A percentile compares a stretch with the other conserved stretches of the same genome.
phyloP scores from a whole-genome alignment of 352 stramenopile species.

The Chrysophaeum taylorii region DNA sequence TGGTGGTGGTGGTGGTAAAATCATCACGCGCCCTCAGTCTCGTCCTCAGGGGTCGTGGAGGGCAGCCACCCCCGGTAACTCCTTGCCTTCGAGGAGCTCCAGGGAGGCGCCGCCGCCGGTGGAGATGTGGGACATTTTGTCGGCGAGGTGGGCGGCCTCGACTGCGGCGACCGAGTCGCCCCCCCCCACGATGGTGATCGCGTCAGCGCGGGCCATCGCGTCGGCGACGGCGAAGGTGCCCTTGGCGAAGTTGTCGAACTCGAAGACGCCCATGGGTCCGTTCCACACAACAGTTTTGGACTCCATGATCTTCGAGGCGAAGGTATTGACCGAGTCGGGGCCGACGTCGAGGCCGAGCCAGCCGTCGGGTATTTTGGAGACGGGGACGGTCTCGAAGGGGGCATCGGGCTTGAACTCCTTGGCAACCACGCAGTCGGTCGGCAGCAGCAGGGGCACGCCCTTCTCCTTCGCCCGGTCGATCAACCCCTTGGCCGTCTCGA shows the following conservation, averaged over 20 bases:
- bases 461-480: conserved; percentile 94
- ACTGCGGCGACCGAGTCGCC: conserved; percentile 89
- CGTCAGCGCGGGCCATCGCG: conserved; percentile 69
- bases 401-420: conserved; percentile 93
- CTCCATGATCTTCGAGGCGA: conserved; percentile 53
- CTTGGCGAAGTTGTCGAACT: conserved; percentile 86
- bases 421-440: conserved; percentile 91
- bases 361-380: conserved; percentile 81
- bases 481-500: conserved; percentile 69
- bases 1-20: no score
- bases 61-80: conserved; percentile 92
- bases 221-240: conserved; percentile 82
- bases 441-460: conserved; percentile 91
- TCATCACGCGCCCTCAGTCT: no score
- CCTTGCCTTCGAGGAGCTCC: conserved; percentile 94
- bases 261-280: conserved; percentile 92
- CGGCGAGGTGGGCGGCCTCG: conserved; percentile 75
- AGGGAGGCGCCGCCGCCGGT: conserved; percentile 88
- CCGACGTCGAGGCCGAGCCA: conserved; percentile 98
- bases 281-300: conserved; percentile 80
- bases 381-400: conserved; percentile 65
- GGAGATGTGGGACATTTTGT: conserved; percentile 89
- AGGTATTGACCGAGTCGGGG: conserved; percentile 71
- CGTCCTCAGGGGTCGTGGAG: conserved; percentile 74
- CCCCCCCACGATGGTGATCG: conserved; percentile 77